phyloP scores from a whole-genome alignment of 306 rosid species.

The cucumber (Cucumis sativus) region DNA sequence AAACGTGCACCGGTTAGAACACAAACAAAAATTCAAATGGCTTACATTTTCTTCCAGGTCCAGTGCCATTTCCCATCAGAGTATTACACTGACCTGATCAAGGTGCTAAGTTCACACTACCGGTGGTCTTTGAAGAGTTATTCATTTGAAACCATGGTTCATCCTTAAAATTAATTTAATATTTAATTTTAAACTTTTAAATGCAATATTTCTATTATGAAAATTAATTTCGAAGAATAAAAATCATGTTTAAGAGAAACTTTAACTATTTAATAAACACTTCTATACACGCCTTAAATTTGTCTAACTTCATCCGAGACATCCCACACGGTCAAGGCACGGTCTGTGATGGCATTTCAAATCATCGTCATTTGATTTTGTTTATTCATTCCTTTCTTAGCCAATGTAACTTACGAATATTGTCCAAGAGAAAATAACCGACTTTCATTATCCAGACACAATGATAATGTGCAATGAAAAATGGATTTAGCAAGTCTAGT shows the following conservation, averaged over 20 bases:
- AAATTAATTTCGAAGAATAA: too few species aligned
- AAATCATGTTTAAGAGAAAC: too few species aligned
- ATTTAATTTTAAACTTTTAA: too few species aligned
- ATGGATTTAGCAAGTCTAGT: not conserved
- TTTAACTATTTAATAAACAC: too few species aligned
- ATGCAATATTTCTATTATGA: too few species aligned
- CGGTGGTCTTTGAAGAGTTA: too few species aligned
- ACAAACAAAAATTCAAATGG: not conserved
- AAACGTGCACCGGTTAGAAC: not conserved
- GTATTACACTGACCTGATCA: constrained; percentile 88
- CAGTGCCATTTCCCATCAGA: constrained; percentile 60
- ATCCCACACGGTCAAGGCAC: not conserved
- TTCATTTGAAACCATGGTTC: too few species aligned
- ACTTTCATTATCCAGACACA: not conserved
- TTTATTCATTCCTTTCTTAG: not conserved
- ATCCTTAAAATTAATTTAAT: too few species aligned
- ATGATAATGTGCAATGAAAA: not conserved
- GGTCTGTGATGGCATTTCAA: not conserved
- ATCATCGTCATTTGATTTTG: not conserved
- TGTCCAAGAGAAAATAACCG: not conserved
- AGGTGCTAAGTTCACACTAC: constrained; percentile 30
- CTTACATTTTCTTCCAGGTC: constrained; percentile 86
- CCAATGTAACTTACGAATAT: not conserved
- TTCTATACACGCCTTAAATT: too few species aligned
- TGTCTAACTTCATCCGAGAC: not conserved